phyloP scores from a whole-genome alignment of 306 rosid species.

The Sicyos edulis region DNA sequence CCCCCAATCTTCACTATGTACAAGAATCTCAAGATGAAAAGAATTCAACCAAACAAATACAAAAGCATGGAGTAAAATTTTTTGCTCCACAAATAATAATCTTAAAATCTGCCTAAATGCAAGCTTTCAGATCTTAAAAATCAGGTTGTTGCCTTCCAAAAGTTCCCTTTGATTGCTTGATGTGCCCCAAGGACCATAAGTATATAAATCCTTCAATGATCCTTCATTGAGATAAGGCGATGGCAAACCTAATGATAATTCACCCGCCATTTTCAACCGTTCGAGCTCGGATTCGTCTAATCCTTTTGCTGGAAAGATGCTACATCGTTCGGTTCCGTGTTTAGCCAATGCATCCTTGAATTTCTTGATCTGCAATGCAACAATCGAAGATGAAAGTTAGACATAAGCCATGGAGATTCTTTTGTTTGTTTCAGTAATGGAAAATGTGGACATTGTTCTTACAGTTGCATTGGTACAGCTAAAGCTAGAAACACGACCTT shows the following conservation, averaged over 20 bases:
- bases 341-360: constrained; percentile 69
- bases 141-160: constrained; percentile 20
- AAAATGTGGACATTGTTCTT: constrained; percentile 30
- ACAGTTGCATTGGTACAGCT: constrained; percentile 88
- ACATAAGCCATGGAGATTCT: background rate
- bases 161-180: constrained; percentile 20
- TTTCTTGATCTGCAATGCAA: constrained; percentile 69
- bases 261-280: constrained; percentile 41
- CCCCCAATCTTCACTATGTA: constrained; percentile 14
- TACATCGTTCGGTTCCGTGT: constrained; percentile 52
- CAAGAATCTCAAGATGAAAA: background rate
- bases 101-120: background rate
- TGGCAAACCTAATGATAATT: constrained; percentile 27
- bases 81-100: background rate
- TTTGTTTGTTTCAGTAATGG: constrained; percentile 12
- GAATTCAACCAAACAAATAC: background rate
- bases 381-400: background rate
- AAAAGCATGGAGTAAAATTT: constrained; percentile 12
- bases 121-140: background rate
- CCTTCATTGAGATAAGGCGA: constrained; percentile 21
- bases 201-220: constrained; percentile 36
- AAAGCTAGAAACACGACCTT: constrained; percentile 69
- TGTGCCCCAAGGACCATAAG: constrained; percentile 28
- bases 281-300: constrained; percentile 59
- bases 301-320: constrained; percentile 63